Conservation (phyloP, 495 filamentous ascomycete species). For the Podospora comata region DNA sequence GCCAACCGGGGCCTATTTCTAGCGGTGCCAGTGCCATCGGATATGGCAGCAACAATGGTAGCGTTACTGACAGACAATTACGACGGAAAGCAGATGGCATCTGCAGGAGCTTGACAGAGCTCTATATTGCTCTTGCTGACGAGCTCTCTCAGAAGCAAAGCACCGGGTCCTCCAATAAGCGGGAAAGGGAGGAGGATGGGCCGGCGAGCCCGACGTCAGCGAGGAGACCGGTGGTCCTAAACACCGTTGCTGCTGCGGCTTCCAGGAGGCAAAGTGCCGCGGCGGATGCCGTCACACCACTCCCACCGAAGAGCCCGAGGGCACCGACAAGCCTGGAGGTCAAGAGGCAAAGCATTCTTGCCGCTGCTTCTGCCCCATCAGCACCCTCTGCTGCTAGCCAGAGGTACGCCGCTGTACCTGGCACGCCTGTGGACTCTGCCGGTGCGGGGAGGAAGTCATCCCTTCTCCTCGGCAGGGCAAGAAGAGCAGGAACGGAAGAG, state of each 20-base stretch:
- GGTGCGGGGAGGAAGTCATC: constrained; percentile 45
- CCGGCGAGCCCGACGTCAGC: constrained; percentile 35
- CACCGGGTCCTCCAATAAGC: background rate
- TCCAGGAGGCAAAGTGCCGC: constrained; percentile 38
- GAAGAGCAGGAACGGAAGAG: constrained; percentile 46
- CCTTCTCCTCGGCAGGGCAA: constrained; percentile 41
- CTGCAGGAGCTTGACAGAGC: constrained; percentile 87
- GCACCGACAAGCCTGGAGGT: constrained; percentile 70
- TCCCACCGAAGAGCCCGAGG: constrained; percentile 54
- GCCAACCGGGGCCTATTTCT: constrained; percentile 58
- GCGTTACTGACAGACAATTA: constrained; percentile 74
- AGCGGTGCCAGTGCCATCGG: constrained; percentile 61
- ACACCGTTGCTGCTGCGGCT: constrained; percentile 29
- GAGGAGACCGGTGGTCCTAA: constrained; percentile 25
- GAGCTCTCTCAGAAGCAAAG: constrained; percentile 36
- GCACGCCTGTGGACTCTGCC: constrained; percentile 29
- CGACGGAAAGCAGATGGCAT: constrained; percentile 88
- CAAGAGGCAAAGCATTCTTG: constrained; percentile 61
- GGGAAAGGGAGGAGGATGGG: constrained; percentile 27
- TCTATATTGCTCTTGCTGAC: constrained; percentile 82
- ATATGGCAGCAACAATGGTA: constrained; percentile 39
- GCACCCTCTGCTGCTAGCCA: constrained; percentile 38
- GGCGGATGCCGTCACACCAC: constrained; percentile 31
- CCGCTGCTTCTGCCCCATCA: background rate
- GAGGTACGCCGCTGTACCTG: constrained; percentile 35